These are phyloP conservation scores for Sugiyamaella americana DNA, from an alignment of 805 yeast genomes.

Conservation along the genomic window DNA sequence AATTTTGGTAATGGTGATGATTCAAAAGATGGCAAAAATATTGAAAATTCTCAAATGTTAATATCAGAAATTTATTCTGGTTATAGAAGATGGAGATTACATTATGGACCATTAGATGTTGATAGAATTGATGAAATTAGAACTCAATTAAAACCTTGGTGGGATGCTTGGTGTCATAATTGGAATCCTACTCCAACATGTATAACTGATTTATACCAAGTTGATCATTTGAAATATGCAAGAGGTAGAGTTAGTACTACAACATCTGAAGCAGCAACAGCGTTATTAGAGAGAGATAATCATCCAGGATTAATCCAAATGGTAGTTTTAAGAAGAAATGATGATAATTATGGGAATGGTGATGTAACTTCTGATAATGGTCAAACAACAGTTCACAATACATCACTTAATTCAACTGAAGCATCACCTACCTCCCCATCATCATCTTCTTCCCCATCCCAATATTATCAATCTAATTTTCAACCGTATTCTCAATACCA, in stretches of 20 bases:
- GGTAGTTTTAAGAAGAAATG: background rate
- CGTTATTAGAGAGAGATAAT: constrained; percentile 12
- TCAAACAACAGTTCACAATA: background rate
- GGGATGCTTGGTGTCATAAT: constrained; percentile 19
- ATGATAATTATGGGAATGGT: background rate
- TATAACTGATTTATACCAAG: constrained; percentile 7
- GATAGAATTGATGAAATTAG: background rate
- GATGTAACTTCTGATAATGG: background rate
- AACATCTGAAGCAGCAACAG: constrained; percentile 18
- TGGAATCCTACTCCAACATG: constrained; percentile 19
- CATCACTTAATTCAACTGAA: background rate
- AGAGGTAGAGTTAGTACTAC: constrained; percentile 15
- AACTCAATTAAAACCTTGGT: constrained; percentile 19
- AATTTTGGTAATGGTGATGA: constrained; percentile 5
- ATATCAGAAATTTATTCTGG: constrained; percentile 28
- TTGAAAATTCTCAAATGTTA: constrained; percentile 34
- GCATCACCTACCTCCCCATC: background rate
- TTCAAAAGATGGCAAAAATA: constrained; percentile 23
- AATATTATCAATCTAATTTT: background rate
- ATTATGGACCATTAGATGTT: constrained; percentile 15
- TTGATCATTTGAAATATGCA: constrained; percentile 15
- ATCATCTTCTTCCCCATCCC: background rate
- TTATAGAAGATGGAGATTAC: constrained; percentile 32
- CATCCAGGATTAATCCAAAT: constrained; percentile 7
- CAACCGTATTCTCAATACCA: background rate